Conservation (phyloP, 768 basidiomycete species). For the Lactarius tabidus region DNA sequence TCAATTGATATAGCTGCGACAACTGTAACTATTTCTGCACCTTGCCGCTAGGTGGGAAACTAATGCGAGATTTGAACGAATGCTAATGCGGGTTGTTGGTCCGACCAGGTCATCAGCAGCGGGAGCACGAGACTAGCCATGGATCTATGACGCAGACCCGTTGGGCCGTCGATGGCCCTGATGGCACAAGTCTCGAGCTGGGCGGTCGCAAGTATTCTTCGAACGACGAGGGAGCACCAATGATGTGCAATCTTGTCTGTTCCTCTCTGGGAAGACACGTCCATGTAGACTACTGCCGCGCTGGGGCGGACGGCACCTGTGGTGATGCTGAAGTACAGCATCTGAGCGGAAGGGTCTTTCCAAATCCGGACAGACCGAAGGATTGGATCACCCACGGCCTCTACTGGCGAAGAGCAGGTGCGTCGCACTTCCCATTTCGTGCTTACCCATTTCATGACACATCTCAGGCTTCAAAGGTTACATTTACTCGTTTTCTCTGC, state of each 20-base stretch:
- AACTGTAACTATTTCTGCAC: neutral
- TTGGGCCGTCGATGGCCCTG: constrained; percentile 52
- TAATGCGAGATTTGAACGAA: neutral
- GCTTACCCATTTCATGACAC: constrained; percentile 21
- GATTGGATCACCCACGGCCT: neutral
- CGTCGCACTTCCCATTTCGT: neutral
- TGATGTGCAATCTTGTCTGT: constrained; percentile 31
- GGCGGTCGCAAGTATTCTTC: constrained; percentile 51
- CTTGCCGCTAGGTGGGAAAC: neutral
- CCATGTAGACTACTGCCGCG: constrained; percentile 35
- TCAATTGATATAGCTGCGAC: neutral
- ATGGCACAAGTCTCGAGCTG: constrained; percentile 47
- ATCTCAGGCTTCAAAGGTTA: constrained; percentile 49
- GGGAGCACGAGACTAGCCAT: constrained; percentile 55
- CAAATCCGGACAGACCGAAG: neutral
- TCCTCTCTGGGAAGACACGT: constrained; percentile 51
- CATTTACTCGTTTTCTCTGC: neutral
- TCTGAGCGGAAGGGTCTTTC: neutral
- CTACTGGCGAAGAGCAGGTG: neutral
- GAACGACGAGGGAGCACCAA: constrained; percentile 29
- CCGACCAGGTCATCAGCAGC: constrained; percentile 48
- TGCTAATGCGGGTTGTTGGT: neutral
- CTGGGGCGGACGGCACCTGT: neutral
- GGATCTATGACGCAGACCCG: constrained; percentile 56
- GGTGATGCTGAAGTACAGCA: neutral